Percentiles rank a stretch among this genome's conserved stretches.
These are phyloP conservation scores for Fonsecaea pugnacius DNA, from an alignment of 2,329 filamentous ascomycete genomes.

Conservation along the genomic window DNA sequence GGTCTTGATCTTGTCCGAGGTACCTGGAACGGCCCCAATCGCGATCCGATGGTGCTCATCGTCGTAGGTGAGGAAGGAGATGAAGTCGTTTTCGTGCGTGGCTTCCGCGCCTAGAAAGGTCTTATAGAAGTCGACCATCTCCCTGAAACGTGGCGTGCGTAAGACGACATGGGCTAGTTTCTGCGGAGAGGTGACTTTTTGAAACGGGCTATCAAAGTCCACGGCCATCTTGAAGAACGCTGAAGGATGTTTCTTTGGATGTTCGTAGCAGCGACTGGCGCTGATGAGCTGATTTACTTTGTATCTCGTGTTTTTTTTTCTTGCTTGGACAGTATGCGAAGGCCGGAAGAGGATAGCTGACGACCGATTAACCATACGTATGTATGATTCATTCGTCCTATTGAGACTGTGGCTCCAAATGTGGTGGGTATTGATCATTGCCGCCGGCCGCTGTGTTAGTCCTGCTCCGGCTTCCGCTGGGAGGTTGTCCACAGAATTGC, in stretches of 20 bases:
- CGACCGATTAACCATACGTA: neutral
- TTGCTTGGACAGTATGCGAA: slow-evolving; percentile 1
- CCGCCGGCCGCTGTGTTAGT: neutral
- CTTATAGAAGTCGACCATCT: slow-evolving; percentile 16
- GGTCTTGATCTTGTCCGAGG: neutral
- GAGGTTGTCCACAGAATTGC: neutral
- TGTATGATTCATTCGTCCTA: slow-evolving; percentile 3
- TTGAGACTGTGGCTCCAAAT: neutral
- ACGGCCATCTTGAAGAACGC: neutral
- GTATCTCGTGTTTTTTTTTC: neutral
- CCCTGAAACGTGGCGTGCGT: slow-evolving; percentile 16
- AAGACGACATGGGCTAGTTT: slow-evolving; percentile 27
- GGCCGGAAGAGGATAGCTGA: neutral
- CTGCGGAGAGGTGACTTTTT: slow-evolving; percentile 6
- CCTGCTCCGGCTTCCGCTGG: slow-evolving; percentile 4
- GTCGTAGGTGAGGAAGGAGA: slow-evolving; percentile 15
- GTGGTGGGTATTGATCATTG: neutral
- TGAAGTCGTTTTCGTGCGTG: slow-evolving; percentile 11
- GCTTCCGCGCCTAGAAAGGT: slow-evolving; percentile 19
- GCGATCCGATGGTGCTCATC: slow-evolving; percentile 49
- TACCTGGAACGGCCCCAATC: slow-evolving; percentile 41
- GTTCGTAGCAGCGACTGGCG: neutral
- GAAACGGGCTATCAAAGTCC: slow-evolving; percentile 2
- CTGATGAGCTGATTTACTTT: neutral
- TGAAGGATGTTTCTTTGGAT: neutral